Percentiles rank a stretch among this genome's conserved stretches.
Evolutionary conservation across 2,329 filamentous ascomycete species (phyloP).

Genomic region (Cadophora gregata): DNA sequence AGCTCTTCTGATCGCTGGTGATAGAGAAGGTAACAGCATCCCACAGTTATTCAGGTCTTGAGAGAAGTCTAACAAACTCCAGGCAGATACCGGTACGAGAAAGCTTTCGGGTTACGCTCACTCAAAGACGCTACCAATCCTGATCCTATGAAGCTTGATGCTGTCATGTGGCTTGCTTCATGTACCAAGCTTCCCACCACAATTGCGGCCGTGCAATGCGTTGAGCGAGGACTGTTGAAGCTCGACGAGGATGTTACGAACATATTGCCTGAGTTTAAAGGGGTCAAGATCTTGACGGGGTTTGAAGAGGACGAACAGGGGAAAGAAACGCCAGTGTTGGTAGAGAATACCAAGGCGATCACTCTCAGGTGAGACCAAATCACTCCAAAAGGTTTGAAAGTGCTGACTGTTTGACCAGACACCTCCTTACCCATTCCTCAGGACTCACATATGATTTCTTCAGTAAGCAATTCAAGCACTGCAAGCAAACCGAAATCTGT

Average conservation of each 20-base stretch:
- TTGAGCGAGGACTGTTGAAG: conserved; percentile 55
- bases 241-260: conserved; percentile 52
- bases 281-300: conserved; percentile 38
- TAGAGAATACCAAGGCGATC: conserved; percentile 36
- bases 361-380: conserved; percentile 39
- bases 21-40: conserved; percentile 31
- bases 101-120: conserved; percentile 45
- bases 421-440: conserved; percentile 40
- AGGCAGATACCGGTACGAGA: conserved; percentile 47
- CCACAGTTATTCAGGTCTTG: neutral
- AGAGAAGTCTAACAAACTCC: neutral
- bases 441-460: conserved; percentile 38
- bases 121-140: conserved; percentile 56
- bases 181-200: conserved; percentile 62
- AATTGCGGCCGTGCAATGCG: conserved; percentile 61
- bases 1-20: conserved; percentile 30
- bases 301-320: conserved; percentile 33
- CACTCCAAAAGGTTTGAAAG: neutral
- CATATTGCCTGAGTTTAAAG: conserved; percentile 39
- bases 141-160: conserved; percentile 64
- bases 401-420: conserved; percentile 25
- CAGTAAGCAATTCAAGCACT: conserved; percentile 25
- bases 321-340: conserved; percentile 32
- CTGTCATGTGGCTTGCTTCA: conserved; percentile 64
- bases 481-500: neutral